These are phyloP conservation scores for Stellera chamaejasme DNA, from an alignment of 345 rosid species.

Conservation along the genomic window DNA sequence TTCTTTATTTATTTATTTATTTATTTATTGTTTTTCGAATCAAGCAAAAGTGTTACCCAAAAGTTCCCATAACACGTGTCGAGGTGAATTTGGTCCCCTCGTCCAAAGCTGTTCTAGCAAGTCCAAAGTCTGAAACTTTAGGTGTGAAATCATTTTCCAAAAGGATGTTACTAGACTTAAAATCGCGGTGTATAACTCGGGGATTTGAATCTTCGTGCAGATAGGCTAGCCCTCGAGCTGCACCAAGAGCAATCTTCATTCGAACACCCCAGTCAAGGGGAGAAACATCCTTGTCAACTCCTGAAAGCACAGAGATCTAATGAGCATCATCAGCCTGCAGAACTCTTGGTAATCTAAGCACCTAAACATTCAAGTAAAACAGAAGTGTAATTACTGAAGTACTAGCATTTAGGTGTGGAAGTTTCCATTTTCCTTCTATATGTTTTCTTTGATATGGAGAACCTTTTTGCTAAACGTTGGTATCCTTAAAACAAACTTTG, in stretches of 20 bases:
- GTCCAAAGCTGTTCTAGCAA: conserved; percentile 62
- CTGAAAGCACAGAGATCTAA: conserved; percentile 20
- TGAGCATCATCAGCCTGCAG: too few species aligned
- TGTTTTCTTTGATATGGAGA: too few species aligned
- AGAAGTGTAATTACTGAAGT: too few species aligned
- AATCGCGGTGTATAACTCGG: conserved; percentile 62
- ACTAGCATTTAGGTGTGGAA: too few species aligned
- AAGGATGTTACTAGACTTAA: conserved; percentile 71
- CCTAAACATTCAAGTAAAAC: background rate
- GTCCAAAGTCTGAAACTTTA: conserved; percentile 70
- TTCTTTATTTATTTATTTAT: too few species aligned
- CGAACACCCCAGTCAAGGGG: conserved; percentile 65
- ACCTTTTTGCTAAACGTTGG: too few species aligned
- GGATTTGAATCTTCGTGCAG: conserved; percentile 78
- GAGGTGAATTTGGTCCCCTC: conserved; percentile 58
- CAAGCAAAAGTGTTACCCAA: conserved; percentile 38
- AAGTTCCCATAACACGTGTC: conserved; percentile 76
- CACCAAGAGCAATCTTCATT: conserved; percentile 72
- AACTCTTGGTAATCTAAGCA: too few species aligned
- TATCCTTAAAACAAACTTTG: too few species aligned
- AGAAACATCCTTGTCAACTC: conserved; percentile 35
- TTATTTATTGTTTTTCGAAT: too few species aligned
- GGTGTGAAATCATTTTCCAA: conserved; percentile 65
- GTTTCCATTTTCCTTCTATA: too few species aligned
- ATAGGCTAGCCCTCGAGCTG: conserved; percentile 76